Evolutionary conservation across 805 yeast genomes (phyloP).

Genomic region (Debaryomyces hansenii): DNA sequence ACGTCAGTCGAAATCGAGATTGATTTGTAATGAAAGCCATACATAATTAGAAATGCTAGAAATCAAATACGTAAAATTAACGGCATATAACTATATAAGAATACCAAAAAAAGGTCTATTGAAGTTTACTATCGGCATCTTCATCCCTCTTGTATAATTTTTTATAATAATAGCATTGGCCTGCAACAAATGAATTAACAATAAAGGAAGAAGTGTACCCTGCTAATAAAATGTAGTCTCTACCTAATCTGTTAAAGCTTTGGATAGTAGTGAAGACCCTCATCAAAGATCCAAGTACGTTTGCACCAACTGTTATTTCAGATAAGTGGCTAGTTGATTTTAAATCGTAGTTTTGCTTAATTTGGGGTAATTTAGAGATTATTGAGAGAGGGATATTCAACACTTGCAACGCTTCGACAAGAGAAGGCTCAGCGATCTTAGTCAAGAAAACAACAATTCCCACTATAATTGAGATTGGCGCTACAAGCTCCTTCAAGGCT

Average conservation of each 20-base stretch:
- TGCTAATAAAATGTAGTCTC: conserved; percentile 36
- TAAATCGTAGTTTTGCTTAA: conserved; percentile 31
- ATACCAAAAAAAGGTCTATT: neutral
- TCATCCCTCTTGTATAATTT: neutral
- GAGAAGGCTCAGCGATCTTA: conserved; percentile 28
- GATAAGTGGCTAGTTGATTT: conserved; percentile 39
- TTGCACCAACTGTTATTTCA: conserved; percentile 40
- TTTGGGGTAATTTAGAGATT: conserved; percentile 41
- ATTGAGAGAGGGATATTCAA: conserved; percentile 39
- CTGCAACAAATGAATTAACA: conserved; percentile 35
- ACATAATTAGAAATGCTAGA: no score
- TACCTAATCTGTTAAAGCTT: conserved; percentile 25
- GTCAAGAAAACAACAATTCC: conserved; percentile 28
- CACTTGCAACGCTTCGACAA: conserved; percentile 32
- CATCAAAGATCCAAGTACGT: conserved; percentile 36
- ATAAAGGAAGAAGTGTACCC: conserved; percentile 37
- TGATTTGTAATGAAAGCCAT: no score
- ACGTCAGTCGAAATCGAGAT: no score
- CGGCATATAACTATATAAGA: neutral
- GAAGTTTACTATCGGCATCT: neutral
- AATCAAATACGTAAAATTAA: no score
- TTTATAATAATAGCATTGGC: conserved; percentile 31
- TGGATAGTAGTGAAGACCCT: conserved; percentile 42
- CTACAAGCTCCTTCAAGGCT: conserved; percentile 17
- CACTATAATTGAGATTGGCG: conserved; percentile 27